These are phyloP conservation scores for Panicum virgatum DNA, from an alignment of 202 grass and related monocot genomes.

Conservation along the genomic window DNA sequence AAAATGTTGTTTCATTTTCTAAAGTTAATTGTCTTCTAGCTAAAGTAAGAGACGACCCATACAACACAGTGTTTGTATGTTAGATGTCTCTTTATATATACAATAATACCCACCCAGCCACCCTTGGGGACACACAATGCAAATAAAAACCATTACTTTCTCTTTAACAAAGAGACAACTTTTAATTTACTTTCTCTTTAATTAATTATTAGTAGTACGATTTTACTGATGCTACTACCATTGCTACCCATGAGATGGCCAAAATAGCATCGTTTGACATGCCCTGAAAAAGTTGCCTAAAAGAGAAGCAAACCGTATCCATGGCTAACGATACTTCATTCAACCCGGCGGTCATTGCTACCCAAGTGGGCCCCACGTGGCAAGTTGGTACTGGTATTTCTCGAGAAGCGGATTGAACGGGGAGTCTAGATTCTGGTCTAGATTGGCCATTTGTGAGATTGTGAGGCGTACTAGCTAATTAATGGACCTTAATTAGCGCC, in stretches of 20 bases:
- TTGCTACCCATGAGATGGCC: not conserved
- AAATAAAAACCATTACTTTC: not conserved
- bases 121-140: not conserved
- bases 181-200: not conserved
- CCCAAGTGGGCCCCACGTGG: not conserved
- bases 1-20: not conserved
- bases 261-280: not conserved
- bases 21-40: not conserved
- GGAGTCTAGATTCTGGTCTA: constrained; percentile 30
- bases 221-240: not conserved
- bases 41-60: not conserved
- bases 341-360: not conserved
- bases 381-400: not conserved
- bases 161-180: not conserved
- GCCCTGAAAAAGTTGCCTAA: not conserved
- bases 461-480: not conserved
- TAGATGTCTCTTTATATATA: not conserved
- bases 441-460: not conserved
- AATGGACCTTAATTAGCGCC: constrained; percentile 5
- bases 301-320: not conserved
- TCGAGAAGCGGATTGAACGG: not conserved
- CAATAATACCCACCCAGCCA: not conserved
- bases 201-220: not conserved
- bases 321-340: not conserved
- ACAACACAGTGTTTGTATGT: not conserved